Percentiles rank a stretch among this genome's conserved stretches.
phyloP scores from a whole-genome alignment of 352 stramenopile genomes.

The Globisporangium yorkense region DNA sequence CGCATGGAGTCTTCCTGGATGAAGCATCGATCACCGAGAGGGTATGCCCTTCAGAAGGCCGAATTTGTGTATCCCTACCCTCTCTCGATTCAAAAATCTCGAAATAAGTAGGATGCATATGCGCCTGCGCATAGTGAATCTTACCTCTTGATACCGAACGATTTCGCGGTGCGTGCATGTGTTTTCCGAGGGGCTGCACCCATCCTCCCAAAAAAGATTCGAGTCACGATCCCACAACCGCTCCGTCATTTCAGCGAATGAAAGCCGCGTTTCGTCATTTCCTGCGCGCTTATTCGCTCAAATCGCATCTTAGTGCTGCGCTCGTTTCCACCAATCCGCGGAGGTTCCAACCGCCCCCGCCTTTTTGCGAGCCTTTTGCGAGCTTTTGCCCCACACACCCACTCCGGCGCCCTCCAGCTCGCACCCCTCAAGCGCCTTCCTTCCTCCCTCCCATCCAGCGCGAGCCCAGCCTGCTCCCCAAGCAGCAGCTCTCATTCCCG shows the following conservation, averaged over 20 bases:
- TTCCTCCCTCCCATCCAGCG: not conserved
- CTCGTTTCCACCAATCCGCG: too few species aligned
- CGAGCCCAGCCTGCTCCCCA: not conserved
- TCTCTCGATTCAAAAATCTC: not conserved
- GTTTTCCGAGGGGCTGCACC: too few species aligned
- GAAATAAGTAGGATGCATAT: not conserved
- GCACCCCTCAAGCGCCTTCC: not conserved
- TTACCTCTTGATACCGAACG: not conserved
- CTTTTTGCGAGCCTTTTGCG: not conserved
- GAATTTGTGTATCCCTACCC: not conserved
- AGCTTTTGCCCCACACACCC: not conserved
- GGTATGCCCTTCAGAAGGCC: not conserved
- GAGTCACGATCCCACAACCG: too few species aligned
- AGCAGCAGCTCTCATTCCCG: constrained; percentile 8
- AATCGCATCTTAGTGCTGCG: too few species aligned
- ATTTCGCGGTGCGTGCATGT: not conserved
- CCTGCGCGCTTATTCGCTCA: too few species aligned
- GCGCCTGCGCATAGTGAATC: not conserved
- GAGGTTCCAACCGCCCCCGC: too few species aligned
- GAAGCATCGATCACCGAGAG: not conserved
- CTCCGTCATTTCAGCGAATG: too few species aligned
- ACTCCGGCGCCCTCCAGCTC: not conserved
- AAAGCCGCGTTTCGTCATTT: too few species aligned
- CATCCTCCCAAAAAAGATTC: too few species aligned
- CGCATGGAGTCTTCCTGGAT: not conserved